Percentiles rank a stretch among this genome's conserved stretches.
Evolutionary conservation across 2,329 filamentous ascomycete species (phyloP).

Genomic region (Neonectria neomacrospora): DNA sequence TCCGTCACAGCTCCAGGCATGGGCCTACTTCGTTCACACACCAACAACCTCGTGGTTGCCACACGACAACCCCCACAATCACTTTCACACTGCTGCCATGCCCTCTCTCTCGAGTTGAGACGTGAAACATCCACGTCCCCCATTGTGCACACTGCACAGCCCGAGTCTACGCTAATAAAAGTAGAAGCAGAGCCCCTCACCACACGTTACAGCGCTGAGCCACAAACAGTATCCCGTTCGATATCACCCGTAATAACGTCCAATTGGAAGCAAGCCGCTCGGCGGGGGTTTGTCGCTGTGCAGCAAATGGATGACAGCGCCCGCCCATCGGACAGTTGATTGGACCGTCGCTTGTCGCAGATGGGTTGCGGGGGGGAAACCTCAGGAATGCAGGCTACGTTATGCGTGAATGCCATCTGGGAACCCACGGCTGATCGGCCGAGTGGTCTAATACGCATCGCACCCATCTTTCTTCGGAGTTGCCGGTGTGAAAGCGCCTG

Average conservation of each 20-base stretch:
- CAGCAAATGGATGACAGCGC: slow-evolving; percentile 34
- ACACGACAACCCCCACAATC: slow-evolving; percentile 13
- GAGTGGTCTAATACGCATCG: slow-evolving; percentile 10
- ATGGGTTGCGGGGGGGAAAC: slow-evolving; percentile 17
- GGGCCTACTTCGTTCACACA: background rate
- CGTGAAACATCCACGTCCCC: slow-evolving; percentile 20
- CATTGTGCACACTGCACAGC: slow-evolving; percentile 18
- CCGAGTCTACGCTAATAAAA: slow-evolving; percentile 19
- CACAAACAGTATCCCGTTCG: slow-evolving; percentile 8
- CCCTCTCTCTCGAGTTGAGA: slow-evolving; percentile 9
- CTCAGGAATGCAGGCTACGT: slow-evolving; percentile 10
- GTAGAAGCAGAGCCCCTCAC: slow-evolving; percentile 7
- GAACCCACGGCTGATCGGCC: slow-evolving; percentile 23
- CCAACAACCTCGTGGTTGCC: slow-evolving; percentile 21
- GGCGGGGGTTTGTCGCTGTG: slow-evolving; percentile 35
- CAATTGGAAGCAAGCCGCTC: slow-evolving; percentile 39
- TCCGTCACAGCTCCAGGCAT: slow-evolving; percentile 13
- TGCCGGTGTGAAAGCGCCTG: slow-evolving; percentile 4
- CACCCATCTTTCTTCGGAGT: slow-evolving; percentile 4
- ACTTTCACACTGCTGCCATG: background rate
- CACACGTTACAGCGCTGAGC: slow-evolving; percentile 6
- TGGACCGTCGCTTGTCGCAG: slow-evolving; percentile 19
- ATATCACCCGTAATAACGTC: slow-evolving; percentile 29
- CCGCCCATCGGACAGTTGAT: slow-evolving; percentile 13
- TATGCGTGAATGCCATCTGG: slow-evolving; percentile 26